Conservation (phyloP, 2,329 filamentous ascomycete genomes). For the Alternaria gaisen region DNA sequence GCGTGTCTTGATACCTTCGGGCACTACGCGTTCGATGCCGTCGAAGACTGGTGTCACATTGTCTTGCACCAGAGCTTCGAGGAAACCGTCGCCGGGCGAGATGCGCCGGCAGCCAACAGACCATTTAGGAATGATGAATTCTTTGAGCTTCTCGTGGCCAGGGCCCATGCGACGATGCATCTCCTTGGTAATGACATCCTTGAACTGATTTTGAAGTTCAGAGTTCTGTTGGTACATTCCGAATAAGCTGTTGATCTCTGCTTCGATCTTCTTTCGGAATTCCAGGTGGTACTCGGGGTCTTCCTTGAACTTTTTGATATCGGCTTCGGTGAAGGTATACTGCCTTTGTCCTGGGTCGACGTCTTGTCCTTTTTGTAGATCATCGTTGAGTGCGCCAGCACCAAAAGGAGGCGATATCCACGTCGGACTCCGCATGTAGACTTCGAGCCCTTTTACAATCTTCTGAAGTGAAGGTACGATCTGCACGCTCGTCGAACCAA, state of each 20-base stretch:
- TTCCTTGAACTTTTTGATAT: constrained; percentile 64
- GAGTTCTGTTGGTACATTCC: constrained; percentile 61
- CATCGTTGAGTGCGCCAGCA: constrained; percentile 44
- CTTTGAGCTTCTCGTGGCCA: constrained; percentile 53
- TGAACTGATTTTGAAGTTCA: constrained; percentile 55
- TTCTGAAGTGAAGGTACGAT: constrained; percentile 53
- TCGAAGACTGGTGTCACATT: constrained; percentile 41
- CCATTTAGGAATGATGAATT: constrained; percentile 60
- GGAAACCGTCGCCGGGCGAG: constrained; percentile 45
- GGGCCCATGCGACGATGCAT: constrained; percentile 53
- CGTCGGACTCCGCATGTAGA: constrained; percentile 52
- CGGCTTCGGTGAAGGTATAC: constrained; percentile 59
- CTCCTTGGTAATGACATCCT: constrained; percentile 51
- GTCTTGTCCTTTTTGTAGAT: constrained; percentile 47
- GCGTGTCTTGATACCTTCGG: constrained; percentile 46
- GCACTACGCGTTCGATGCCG: constrained; percentile 44
- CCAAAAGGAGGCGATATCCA: constrained; percentile 54
- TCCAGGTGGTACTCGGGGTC: constrained; percentile 65
- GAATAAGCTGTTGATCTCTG: constrained; percentile 62
- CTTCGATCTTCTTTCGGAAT: constrained; percentile 59
- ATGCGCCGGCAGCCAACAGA: constrained; percentile 53
- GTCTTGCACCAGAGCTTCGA: constrained; percentile 42
- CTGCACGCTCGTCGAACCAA: constrained; percentile 47
- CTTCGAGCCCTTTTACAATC: constrained; percentile 44
- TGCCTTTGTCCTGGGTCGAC: constrained; percentile 55